Percentiles rank a stretch among this genome's conserved stretches.
phyloP scores from a whole-genome alignment of 2,329 filamentous ascomycete genomes.

The Curvularia sp. region DNA sequence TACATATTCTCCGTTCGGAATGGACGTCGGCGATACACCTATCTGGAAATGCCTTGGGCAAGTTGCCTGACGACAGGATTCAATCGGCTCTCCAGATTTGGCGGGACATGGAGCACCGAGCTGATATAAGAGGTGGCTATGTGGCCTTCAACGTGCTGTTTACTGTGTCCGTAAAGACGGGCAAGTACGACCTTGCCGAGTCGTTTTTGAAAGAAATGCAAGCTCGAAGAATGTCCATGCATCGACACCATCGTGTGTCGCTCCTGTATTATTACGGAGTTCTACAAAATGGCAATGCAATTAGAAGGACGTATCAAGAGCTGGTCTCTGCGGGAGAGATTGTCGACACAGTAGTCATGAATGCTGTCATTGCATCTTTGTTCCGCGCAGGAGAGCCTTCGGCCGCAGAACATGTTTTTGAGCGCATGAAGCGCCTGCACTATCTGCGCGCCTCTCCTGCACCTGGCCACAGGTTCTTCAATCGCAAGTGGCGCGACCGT shows the following conservation, averaged over 20 bases:
- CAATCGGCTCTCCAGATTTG: slow-evolving; percentile 77
- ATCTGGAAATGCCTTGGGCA: slow-evolving; percentile 73
- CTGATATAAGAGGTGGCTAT: slow-evolving; percentile 68
- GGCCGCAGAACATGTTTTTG: slow-evolving; percentile 81
- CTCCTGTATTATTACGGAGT: slow-evolving; percentile 86
- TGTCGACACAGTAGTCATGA: slow-evolving; percentile 85
- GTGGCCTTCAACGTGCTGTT: slow-evolving; percentile 96
- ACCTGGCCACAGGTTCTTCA: slow-evolving; percentile 39
- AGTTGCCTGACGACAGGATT: slow-evolving; percentile 65
- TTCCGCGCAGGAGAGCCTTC: slow-evolving; percentile 76
- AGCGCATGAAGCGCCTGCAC: slow-evolving; percentile 77
- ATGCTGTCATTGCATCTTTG: slow-evolving; percentile 82
- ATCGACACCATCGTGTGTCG: slow-evolving; percentile 81
- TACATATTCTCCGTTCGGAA: slow-evolving; percentile 70
- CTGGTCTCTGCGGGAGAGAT: slow-evolving; percentile 87
- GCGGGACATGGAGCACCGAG: slow-evolving; percentile 85
- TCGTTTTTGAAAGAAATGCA: slow-evolving; percentile 85
- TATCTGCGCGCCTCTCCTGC: slow-evolving; percentile 41
- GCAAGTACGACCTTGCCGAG: slow-evolving; percentile 83
- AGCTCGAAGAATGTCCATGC: slow-evolving; percentile 69
- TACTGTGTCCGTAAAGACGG: slow-evolving; percentile 83
- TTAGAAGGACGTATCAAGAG: slow-evolving; percentile 78
- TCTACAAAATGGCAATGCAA: slow-evolving; percentile 72
- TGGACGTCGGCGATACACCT: slow-evolving; percentile 89
- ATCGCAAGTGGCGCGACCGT: slow-evolving; percentile 52